A percentile compares a stretch with the other conserved stretches of the same genome.
phyloP scores from a whole-genome alignment of 768 basidiomycete genomes.

The Rubroboletus pulcherrimus region DNA sequence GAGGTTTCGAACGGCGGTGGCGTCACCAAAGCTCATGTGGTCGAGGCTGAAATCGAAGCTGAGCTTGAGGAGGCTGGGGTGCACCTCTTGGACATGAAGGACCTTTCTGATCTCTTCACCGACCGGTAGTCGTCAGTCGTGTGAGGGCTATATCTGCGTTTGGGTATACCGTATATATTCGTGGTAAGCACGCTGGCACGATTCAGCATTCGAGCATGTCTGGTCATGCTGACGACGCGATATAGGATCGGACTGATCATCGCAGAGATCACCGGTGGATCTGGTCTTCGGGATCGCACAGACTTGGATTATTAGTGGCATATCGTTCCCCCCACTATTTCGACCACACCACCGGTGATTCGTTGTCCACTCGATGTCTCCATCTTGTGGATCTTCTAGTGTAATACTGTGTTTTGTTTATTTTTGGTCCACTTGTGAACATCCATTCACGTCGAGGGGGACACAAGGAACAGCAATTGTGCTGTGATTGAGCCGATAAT shows the following conservation, averaged over 20 bases:
- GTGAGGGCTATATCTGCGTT: not conserved
- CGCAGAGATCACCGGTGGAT: not conserved
- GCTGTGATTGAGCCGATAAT: no score
- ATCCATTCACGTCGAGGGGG: not conserved
- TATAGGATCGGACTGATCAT: not conserved
- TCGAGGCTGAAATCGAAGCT: slow-evolving; percentile 59
- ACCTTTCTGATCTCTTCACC: slow-evolving; percentile 55
- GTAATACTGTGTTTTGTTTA: slow-evolving; percentile 10
- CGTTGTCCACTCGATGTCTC: not conserved
- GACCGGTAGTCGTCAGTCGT: slow-evolving; percentile 40
- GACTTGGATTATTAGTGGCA: not conserved
- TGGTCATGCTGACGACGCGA: not conserved
- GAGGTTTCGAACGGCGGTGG: slow-evolving; percentile 60
- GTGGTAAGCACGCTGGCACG: slow-evolving; percentile 8
- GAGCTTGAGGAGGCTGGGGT: slow-evolving; percentile 71
- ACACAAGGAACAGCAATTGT: no score
- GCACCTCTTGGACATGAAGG: slow-evolving; percentile 61
- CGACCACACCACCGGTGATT: not conserved
- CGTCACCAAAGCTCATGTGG: slow-evolving; percentile 45
- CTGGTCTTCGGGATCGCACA: not conserved
- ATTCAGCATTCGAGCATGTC: not conserved
- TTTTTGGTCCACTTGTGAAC: not conserved
- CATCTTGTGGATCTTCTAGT: not conserved
- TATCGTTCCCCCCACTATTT: not conserved
- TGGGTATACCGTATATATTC: not conserved